phyloP scores from a whole-genome alignment of 2,329 filamentous ascomycete species.

The Alternaria gaisen region DNA sequence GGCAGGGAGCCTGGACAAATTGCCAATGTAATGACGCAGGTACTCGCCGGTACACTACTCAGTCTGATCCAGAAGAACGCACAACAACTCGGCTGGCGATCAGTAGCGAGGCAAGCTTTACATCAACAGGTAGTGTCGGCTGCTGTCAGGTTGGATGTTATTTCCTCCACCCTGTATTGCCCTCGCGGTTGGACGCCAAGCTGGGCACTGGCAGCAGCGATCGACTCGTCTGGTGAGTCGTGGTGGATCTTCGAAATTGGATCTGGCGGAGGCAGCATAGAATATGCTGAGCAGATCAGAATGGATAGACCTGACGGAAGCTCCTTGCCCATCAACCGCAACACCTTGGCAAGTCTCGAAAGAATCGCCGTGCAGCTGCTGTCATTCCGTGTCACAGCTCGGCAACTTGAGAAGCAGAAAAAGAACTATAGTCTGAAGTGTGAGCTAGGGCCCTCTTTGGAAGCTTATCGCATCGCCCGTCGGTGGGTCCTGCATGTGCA shows the following conservation, averaged over 20 bases:
- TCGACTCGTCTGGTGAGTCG: conserved; percentile 46
- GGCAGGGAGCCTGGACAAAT: conserved; percentile 67
- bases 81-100: conserved; percentile 72
- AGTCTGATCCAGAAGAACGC: conserved; percentile 70
- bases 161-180: conserved; percentile 74
- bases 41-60: conserved; percentile 69
- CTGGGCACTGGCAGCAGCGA: conserved; percentile 74
- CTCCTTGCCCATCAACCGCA: conserved; percentile 34
- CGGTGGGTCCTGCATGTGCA: conserved; percentile 43
- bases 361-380: conserved; percentile 50
- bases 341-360: conserved; percentile 47
- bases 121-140: conserved; percentile 65
- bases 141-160: conserved; percentile 67
- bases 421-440: conserved; percentile 31
- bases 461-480: conserved; percentile 20
- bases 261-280: conserved; percentile 32
- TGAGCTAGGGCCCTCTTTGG: conserved; percentile 23
- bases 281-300: conserved; percentile 40
- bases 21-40: conserved; percentile 64
- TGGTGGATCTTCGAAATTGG: conserved; percentile 51
- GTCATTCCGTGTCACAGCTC: conserved; percentile 40
- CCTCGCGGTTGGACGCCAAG: conserved; percentile 74
- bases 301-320: conserved; percentile 33
- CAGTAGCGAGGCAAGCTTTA: conserved; percentile 37
- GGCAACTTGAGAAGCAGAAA: conserved; percentile 33